Evolutionary conservation across 805 yeast genomes (phyloP), one percentile per base, ranked within the genome.

Genomic region (Maudiozyma bulderi): DNA sequence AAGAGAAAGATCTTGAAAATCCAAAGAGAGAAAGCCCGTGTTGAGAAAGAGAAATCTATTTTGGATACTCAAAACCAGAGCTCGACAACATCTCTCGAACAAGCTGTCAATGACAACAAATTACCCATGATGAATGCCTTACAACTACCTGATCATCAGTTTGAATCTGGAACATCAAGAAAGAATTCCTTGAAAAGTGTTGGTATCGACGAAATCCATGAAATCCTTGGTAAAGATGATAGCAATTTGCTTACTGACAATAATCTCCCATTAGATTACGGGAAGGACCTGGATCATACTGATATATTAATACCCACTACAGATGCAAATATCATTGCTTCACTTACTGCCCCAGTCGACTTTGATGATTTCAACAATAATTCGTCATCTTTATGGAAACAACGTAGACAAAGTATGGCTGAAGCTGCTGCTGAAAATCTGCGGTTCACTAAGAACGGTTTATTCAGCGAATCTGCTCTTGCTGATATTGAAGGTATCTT

Each of bases 341-440:
- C 68, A 8, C 50, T 65, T 28, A 61, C 68, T 11, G 69, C 69
- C 9, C 69, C 69, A 1, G 61, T 65, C 6, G 57, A 55, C 35
- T 49, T 64, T 9, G 57, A 54, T 35, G 55, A 57, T 38, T 48
- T 56, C 30, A 47, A 37, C 8, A 45, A 39, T 5, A 65, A 65
- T 45, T 58, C 56, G n/a, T 54, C 64, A 2, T 49, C 62, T 1
- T 58, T 64, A 39, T 65, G 70, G 61, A 64, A 80, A 57, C 75
- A 80, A 57, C 75, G 89, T 61, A 72, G 86, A 56, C 82, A 83
- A 45, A 81, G 86, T 50, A 74, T 80, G 47, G 84, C 73, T 1
- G 93, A 84, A 57, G 90, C 93, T 4, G 83, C 82, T 8, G 77
- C 80, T 8, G 91, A 85, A 61, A 90, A 90, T 9, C 70, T 80